Evolutionary conservation across 176 grass and related monocot species (phyloP).

Genomic region (Paspalum vaginatum): DNA sequence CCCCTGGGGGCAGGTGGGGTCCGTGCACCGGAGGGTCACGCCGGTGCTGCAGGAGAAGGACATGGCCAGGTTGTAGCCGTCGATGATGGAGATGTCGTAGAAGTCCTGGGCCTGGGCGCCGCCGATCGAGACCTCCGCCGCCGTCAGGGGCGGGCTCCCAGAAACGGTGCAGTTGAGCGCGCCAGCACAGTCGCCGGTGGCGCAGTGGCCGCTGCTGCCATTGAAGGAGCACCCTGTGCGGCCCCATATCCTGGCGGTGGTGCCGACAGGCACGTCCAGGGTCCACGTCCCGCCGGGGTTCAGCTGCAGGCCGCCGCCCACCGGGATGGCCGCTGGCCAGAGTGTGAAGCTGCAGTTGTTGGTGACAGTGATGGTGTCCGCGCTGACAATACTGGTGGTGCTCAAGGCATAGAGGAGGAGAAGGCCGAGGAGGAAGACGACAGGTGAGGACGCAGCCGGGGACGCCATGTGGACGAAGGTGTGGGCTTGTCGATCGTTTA

Average conservation of each 20-base stretch:
- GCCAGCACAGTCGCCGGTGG: constrained; percentile 14
- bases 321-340: no score
- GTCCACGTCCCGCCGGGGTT: neutral
- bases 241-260: constrained; percentile 21
- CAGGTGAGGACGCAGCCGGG: no score
- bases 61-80: constrained; percentile 20
- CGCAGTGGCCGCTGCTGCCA: neutral
- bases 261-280: neutral
- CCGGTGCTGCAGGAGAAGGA: neutral
- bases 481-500: no score
- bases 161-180: neutral
- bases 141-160: neutral
- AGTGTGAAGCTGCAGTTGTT: no score
- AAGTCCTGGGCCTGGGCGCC: neutral
- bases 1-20: neutral
- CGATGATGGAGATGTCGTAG: constrained; percentile 13
- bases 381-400: no score
- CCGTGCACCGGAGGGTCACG: neutral
- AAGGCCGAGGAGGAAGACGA: no score
- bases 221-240: constrained; percentile 32
- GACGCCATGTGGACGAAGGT: no score
- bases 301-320: neutral
- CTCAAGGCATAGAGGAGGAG: no score
- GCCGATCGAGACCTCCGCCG: constrained; percentile 15
- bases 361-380: no score